phyloP scores from a whole-genome alignment of 139 green algal genomes.

The Pseudopediastrum boryanum region DNA sequence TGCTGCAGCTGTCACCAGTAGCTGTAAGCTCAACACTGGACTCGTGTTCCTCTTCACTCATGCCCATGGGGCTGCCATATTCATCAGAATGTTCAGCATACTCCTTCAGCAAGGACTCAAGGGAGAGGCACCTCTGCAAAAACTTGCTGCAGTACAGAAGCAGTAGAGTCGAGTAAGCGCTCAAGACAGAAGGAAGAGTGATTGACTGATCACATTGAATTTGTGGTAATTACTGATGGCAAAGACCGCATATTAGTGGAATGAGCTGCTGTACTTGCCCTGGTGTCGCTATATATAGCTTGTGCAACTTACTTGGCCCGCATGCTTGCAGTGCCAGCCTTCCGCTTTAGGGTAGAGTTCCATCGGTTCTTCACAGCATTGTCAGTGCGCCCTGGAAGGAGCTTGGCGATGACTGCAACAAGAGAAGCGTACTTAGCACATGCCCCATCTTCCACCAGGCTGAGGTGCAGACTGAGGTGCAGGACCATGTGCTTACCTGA shows the following conservation, averaged over 20 bases:
- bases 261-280: background rate
- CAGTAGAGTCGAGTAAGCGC: background rate
- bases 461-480: background rate
- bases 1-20: background rate
- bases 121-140: conserved; percentile 15
- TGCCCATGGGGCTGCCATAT: background rate
- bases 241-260: background rate
- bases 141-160: conserved; percentile 22
- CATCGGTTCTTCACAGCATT: conserved; percentile 93
- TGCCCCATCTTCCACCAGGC: background rate
- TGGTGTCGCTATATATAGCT: background rate
- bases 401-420: conserved; percentile 73
- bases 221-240: background rate
- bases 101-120: conserved; percentile 29
- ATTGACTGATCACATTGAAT: background rate
- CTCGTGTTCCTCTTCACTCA: background rate
- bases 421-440: background rate
- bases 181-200: background rate
- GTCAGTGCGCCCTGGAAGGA: conserved; percentile 80
- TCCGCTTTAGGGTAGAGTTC: conserved; percentile 75
- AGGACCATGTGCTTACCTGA: conserved; percentile 13
- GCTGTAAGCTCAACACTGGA: conserved; percentile 1
- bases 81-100: background rate
- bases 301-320: conserved; percentile 28
- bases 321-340: conserved; percentile 28